Percentiles rank a stretch among this genome's conserved stretches.
phyloP scores from a whole-genome alignment of 805 yeast genomes.

The Metschnikowia gelsemii region DNA sequence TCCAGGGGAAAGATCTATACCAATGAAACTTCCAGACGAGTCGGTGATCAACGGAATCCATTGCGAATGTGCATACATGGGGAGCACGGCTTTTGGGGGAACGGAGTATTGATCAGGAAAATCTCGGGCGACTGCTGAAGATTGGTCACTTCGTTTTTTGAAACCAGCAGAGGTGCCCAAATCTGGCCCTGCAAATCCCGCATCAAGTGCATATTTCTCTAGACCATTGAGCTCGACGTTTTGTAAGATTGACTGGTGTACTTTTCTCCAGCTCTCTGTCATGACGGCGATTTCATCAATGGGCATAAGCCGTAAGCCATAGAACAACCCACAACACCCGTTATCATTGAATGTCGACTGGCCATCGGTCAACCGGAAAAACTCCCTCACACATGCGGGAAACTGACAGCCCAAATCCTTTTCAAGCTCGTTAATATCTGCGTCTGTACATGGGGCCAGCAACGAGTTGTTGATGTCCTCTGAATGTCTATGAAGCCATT shows the following conservation, averaged over 20 bases:
- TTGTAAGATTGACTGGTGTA: slow-evolving; percentile 42
- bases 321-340: slow-evolving; percentile 68
- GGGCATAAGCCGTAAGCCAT: slow-evolving; percentile 76
- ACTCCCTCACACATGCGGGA: slow-evolving; percentile 81
- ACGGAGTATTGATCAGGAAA: slow-evolving; percentile 58
- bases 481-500: slow-evolving; percentile 75
- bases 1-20: slow-evolving; percentile 60
- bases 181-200: slow-evolving; percentile 5
- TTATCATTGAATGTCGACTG: slow-evolving; percentile 69
- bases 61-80: slow-evolving; percentile 78
- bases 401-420: slow-evolving; percentile 70
- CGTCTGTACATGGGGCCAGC: slow-evolving; percentile 72
- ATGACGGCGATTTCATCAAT: slow-evolving; percentile 78
- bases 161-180: slow-evolving; percentile 9
- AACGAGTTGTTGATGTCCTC: slow-evolving; percentile 81
- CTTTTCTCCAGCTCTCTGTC: slow-evolving; percentile 83
- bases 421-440: slow-evolving; percentile 82
- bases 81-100: slow-evolving; percentile 74
- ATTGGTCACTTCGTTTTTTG: not conserved
- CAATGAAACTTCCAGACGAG: slow-evolving; percentile 87
- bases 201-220: slow-evolving; percentile 4
- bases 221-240: slow-evolving; percentile 7
- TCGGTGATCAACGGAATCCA: slow-evolving; percentile 95
- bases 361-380: slow-evolving; percentile 83
- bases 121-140: not conserved